phyloP scores from a whole-genome alignment of 2,329 filamentous ascomycete genomes.

The Verticillium klebahnii region DNA sequence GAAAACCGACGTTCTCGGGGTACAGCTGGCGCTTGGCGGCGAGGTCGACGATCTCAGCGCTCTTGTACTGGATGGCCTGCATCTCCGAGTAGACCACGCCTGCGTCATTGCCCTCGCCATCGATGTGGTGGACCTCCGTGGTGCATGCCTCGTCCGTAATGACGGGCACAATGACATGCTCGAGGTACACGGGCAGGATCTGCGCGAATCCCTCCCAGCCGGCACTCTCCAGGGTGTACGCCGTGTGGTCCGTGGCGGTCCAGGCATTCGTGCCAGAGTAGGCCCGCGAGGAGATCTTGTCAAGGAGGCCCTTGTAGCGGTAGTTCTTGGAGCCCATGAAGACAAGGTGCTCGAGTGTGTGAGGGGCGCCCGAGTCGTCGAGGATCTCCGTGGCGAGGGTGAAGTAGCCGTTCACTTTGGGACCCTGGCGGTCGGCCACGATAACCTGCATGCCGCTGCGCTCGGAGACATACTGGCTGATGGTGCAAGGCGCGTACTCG shows the following conservation, averaged over 20 bases:
- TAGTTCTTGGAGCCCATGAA: constrained; percentile 94
- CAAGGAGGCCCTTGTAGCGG: constrained; percentile 89
- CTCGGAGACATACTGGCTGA: constrained; percentile 95
- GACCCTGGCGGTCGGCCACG: constrained; percentile 85
- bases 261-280: constrained; percentile 96
- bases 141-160: constrained; percentile 89
- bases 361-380: constrained; percentile 90
- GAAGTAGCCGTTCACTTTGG: constrained; percentile 95
- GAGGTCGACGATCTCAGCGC: constrained; percentile 82
- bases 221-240: constrained; percentile 90
- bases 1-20: constrained; percentile 83
- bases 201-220: constrained; percentile 97
- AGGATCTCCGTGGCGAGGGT: constrained; percentile 94
- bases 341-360: constrained; percentile 76
- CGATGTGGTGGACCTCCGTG: constrained; percentile 94
- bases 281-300: constrained; percentile 87
- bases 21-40: constrained; percentile 77
- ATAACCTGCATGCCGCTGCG: constrained; percentile 92
- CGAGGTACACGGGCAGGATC: constrained; percentile 90
- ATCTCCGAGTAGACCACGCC: constrained; percentile 98
- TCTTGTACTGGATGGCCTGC: constrained; percentile 88
- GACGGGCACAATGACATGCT: constrained; percentile 87
- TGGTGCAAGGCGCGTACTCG: constrained; percentile 81
- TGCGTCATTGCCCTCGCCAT: constrained; percentile 90
- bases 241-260: constrained; percentile 94